Conservation (phyloP, 129 eudicot genomes). For the Oenanthe sinensis region DNA sequence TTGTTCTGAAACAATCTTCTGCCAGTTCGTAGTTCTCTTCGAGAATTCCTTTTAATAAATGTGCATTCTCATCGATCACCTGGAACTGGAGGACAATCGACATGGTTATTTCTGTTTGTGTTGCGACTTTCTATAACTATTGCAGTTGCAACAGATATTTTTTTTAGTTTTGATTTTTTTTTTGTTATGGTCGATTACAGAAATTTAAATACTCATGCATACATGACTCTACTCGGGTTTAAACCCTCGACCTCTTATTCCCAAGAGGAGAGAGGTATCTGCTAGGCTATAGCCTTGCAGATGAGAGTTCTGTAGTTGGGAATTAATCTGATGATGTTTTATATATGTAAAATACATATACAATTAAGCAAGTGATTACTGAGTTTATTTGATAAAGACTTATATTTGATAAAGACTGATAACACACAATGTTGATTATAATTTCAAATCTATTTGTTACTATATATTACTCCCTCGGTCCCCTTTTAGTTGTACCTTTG, state of each 20-base stretch:
- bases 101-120: neutral
- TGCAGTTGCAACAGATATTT: neutral
- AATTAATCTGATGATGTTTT: neutral
- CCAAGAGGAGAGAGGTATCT: slow-evolving; percentile 7
- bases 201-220: neutral
- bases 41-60: neutral
- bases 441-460: too few species aligned
- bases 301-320: neutral
- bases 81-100: neutral
- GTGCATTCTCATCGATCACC: slow-evolving; percentile 6
- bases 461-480: too few species aligned
- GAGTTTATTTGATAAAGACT: too few species aligned
- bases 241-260: neutral
- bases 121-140: neutral
- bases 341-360: neutral
- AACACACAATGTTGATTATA: neutral
- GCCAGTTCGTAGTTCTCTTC: slow-evolving; percentile 21
- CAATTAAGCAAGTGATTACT: too few species aligned
- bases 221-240: neutral
- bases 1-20: slow-evolving; percentile 34
- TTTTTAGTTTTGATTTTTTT: neutral
- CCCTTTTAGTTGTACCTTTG: too few species aligned
- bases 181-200: too few species aligned
- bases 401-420: too few species aligned
- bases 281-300: neutral